Evolutionary conservation across 352 stramenopile genomes (phyloP).

Genomic region (Aphanomyces stellatus): DNA sequence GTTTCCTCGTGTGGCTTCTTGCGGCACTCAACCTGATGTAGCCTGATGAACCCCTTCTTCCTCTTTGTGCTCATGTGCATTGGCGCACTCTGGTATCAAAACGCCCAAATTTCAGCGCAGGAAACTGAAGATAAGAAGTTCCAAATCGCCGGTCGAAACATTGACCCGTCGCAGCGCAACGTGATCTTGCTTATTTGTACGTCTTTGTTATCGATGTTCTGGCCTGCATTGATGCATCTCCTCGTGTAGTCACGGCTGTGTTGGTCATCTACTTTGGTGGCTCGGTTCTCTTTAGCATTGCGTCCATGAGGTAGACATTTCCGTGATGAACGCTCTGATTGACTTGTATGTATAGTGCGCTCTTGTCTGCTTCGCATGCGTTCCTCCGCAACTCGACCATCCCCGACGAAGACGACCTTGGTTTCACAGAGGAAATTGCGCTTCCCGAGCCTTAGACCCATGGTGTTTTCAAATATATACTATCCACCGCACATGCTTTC

Average conservation of each 20-base stretch:
- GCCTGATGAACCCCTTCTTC: conserved; percentile 78
- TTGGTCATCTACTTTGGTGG: conserved; percentile 79
- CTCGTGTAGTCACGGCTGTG: conserved; percentile 43
- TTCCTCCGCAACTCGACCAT: conserved; percentile 70
- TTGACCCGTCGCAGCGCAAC: conserved; percentile 70
- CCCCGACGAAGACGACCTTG: conserved; percentile 68
- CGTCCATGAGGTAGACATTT: conserved; percentile 51
- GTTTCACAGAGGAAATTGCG: conserved; percentile 29
- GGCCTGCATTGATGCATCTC: neutral
- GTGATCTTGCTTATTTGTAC: conserved; percentile 68
- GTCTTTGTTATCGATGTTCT: conserved; percentile 4
- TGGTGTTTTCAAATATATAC: neutral
- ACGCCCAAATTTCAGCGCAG: conserved; percentile 51
- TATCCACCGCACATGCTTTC: too few relatives aligned
- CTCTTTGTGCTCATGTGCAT: conserved; percentile 82
- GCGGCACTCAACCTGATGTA: conserved; percentile 23
- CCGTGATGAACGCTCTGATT: neutral
- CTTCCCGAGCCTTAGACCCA: conserved; percentile 1
- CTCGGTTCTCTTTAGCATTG: conserved; percentile 83
- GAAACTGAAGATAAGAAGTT: conserved; percentile 67
- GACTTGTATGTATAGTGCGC: conserved; percentile 30
- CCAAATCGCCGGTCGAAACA: conserved; percentile 55
- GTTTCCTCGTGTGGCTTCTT: conserved; percentile 9
- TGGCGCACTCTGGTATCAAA: conserved; percentile 71
- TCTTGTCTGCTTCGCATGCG: conserved; percentile 65